These are phyloP conservation scores for Suhomyces kunorum DNA, from an alignment of 1,139 yeast genomes.

Conservation along the genomic window DNA sequence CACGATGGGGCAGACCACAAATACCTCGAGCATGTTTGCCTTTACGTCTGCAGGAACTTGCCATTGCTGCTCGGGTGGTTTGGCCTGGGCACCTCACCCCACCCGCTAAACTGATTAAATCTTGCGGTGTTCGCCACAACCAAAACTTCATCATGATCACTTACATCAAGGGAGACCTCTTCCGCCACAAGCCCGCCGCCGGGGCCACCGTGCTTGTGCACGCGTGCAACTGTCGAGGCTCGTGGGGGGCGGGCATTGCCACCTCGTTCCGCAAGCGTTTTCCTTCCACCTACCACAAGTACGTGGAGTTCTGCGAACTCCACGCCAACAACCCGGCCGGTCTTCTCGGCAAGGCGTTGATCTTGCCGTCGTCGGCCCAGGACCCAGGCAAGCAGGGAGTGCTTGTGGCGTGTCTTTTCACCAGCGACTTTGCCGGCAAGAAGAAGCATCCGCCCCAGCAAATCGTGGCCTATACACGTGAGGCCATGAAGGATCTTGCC, in stretches of 20 bases:
- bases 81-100: slow-evolving; percentile 11
- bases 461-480: slow-evolving; percentile 51
- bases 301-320: slow-evolving; percentile 49
- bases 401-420: slow-evolving; percentile 65
- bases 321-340: slow-evolving; percentile 26
- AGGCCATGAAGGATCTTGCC: slow-evolving; percentile 49
- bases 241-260: slow-evolving; percentile 88
- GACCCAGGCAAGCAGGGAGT: slow-evolving; percentile 33
- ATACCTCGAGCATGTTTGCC: slow-evolving; percentile 4
- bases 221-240: slow-evolving; percentile 77
- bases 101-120: slow-evolving; percentile 1
- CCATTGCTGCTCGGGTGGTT: slow-evolving; percentile 1
- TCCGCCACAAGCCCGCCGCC: slow-evolving; percentile 32
- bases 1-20: slow-evolving; percentile 1
- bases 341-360: slow-evolving; percentile 56
- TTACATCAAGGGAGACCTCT: slow-evolving; percentile 65
- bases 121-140: slow-evolving; percentile 1
- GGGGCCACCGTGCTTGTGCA: slow-evolving; percentile 56
- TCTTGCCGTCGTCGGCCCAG: slow-evolving; percentile 38
- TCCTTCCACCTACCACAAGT: slow-evolving; percentile 51
- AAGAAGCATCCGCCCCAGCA: slow-evolving; percentile 27
- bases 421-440: slow-evolving; percentile 51
- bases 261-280: slow-evolving; percentile 48
- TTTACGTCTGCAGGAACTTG: slow-evolving; percentile 7
- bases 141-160: slow-evolving; percentile 26